Conservation (phyloP, 352 stramenopile species). For the Elongisporangium anandrum region DNA sequence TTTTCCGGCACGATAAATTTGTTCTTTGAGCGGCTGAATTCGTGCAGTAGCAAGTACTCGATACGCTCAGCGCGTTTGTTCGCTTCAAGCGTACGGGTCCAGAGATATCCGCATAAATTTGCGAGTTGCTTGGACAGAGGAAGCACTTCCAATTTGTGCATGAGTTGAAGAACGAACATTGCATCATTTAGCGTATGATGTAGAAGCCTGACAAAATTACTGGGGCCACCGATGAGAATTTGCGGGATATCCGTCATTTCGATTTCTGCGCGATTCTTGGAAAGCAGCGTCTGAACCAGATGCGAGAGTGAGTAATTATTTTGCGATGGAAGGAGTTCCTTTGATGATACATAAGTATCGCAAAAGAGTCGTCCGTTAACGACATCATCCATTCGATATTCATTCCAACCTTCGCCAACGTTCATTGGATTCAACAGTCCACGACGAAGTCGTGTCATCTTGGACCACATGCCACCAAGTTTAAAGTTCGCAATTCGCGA, state of each 20-base stretch:
- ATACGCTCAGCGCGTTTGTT: constrained; percentile 98
- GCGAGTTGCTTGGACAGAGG: constrained; percentile 98
- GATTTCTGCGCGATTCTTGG: constrained; percentile 87
- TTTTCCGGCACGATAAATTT: constrained; percentile 99
- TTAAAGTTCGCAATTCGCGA: constrained; percentile 93
- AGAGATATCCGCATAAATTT: constrained; percentile 98
- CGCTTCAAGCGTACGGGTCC: constrained; percentile 94
- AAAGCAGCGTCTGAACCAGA: constrained; percentile 91
- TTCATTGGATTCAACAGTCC: constrained; percentile 76
- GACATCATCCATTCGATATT: constrained; percentile 85
- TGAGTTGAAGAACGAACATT: constrained; percentile 95
- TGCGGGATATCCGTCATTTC: constrained; percentile 95
- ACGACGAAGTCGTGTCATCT: constrained; percentile 76
- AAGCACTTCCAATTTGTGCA: constrained; percentile 98
- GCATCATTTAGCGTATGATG: constrained; percentile 95
- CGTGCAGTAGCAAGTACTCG: constrained; percentile 99
- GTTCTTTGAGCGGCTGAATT: constrained; percentile 93
- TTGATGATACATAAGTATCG: constrained; percentile 97
- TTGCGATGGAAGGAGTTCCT: constrained; percentile 96
- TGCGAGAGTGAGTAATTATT: constrained; percentile 97
- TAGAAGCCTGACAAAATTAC: constrained; percentile 93
- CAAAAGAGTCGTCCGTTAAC: constrained; percentile 95
- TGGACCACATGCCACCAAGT: constrained; percentile 75
- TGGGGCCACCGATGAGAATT: constrained; percentile 83
- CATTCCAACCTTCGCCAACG: constrained; percentile 81